Evolutionary conservation across 2,329 filamentous ascomycete species (phyloP).

Genomic region (Penicillium nordicum): DNA sequence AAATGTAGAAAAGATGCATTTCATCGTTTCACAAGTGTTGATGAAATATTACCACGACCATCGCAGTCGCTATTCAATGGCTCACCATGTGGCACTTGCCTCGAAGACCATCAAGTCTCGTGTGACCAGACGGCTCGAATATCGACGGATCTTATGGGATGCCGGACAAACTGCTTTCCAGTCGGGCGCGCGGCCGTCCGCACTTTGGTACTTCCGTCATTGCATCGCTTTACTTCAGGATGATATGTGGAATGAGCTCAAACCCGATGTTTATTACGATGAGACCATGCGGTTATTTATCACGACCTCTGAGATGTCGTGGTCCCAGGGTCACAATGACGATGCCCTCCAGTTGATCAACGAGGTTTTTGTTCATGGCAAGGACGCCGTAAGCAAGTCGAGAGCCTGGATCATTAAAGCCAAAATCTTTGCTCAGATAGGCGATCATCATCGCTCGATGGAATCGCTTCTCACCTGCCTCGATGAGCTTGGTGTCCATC

Average conservation of each 20-base stretch:
- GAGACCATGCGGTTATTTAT: constrained; percentile 80
- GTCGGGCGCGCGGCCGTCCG: constrained; percentile 76
- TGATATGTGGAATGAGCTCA: constrained; percentile 68
- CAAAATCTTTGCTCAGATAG: constrained; percentile 70
- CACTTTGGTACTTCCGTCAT: constrained; percentile 74
- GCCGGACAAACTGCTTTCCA: constrained; percentile 76
- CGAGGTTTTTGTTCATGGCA: constrained; percentile 67
- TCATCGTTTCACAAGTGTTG: constrained; percentile 77
- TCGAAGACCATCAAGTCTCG: constrained; percentile 69
- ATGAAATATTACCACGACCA: constrained; percentile 67
- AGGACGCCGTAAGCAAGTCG: constrained; percentile 72
- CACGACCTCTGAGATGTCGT: constrained; percentile 75
- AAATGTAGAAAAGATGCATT: constrained; percentile 78
- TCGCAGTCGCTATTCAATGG: constrained; percentile 66
- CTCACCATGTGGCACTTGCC: constrained; percentile 76
- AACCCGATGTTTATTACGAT: constrained; percentile 73
- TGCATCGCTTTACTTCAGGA: constrained; percentile 77
- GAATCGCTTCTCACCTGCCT: constrained; percentile 68
- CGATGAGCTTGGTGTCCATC: constrained; percentile 62
- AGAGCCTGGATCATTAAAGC: constrained; percentile 81
- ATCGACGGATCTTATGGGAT: constrained; percentile 71
- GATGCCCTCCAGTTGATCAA: constrained; percentile 67
- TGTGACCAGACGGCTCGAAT: constrained; percentile 60
- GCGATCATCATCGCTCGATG: constrained; percentile 68
- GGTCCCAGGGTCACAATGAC: constrained; percentile 69